These are phyloP conservation scores for Geotrichum klebahnii DNA, from an alignment of 1,139 yeast genomes.

Conservation along the genomic window DNA sequence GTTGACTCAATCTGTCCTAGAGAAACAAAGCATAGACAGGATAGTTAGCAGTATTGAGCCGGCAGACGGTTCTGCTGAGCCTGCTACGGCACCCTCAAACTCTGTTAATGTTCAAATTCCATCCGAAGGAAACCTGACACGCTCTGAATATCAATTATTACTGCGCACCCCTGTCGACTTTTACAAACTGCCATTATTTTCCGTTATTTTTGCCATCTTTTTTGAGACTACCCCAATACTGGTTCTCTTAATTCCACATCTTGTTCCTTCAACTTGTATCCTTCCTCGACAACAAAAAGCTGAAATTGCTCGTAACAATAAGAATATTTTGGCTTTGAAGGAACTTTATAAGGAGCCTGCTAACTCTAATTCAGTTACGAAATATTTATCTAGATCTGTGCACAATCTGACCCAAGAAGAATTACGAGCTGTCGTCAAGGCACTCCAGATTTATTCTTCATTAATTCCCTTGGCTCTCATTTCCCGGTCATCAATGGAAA, in stretches of 20 bases:
- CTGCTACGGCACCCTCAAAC: neutral
- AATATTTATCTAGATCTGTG: slow-evolving; percentile 12
- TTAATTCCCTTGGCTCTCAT: slow-evolving; percentile 11
- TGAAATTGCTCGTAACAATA: slow-evolving; percentile 24
- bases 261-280: slow-evolving; percentile 68
- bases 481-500: slow-evolving; percentile 11
- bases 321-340: slow-evolving; percentile 21
- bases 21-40: slow-evolving; percentile 28
- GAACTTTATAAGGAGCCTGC: slow-evolving; percentile 9
- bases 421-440: slow-evolving; percentile 3
- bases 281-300: slow-evolving; percentile 47
- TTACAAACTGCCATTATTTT: slow-evolving; percentile 60
- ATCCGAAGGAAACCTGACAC: slow-evolving; percentile 38
- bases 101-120: slow-evolving; percentile 11
- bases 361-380: slow-evolving; percentile 5
- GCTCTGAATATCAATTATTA: slow-evolving; percentile 53
- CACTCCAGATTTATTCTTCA: slow-evolving; percentile 13
- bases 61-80: neutral
- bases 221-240: slow-evolving; percentile 63
- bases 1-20: slow-evolving; percentile 33
- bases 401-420: slow-evolving; percentile 6
- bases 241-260: slow-evolving; percentile 55
- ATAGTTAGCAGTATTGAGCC: slow-evolving; percentile 4
- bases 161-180: slow-evolving; percentile 58
- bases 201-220: slow-evolving; percentile 51